These are phyloP conservation scores for Leucosporidium scottii DNA, from an alignment of 768 basidiomycete genomes.

Conservation along the genomic window DNA sequence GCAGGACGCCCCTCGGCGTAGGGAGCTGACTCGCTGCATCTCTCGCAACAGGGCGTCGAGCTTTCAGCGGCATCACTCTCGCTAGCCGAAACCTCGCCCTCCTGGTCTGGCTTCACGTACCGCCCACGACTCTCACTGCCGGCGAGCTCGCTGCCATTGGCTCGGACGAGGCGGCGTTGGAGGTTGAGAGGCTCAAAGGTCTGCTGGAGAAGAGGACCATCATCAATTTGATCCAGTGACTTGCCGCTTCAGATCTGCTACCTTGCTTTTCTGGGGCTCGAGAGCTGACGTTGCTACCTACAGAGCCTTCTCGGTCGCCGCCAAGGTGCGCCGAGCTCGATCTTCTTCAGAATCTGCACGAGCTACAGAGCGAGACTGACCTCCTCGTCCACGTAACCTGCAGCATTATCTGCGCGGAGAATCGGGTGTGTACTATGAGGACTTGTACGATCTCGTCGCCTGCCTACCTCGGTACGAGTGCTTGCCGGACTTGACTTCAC, in stretches of 20 bases:
- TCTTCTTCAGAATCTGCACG: too few relatives aligned
- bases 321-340: conserved; percentile 5
- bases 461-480: conserved; percentile 50
- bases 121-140: conserved; percentile 3
- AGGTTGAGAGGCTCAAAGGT: conserved; percentile 41
- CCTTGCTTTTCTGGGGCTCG: too few relatives aligned
- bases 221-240: conserved; percentile 42
- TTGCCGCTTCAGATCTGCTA: too few relatives aligned
- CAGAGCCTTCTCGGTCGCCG: conserved; percentile 10
- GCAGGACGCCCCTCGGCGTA: too few relatives aligned
- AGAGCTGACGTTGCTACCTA: too few relatives aligned
- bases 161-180: conserved; percentile 6
- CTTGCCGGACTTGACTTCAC: too few relatives aligned
- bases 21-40: too few relatives aligned
- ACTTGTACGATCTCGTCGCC: conserved; percentile 62
- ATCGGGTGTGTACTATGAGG: conserved; percentile 63
- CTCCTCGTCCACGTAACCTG: too few relatives aligned
- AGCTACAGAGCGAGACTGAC: too few relatives aligned
- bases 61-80: conserved; percentile 60
- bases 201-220: conserved; percentile 68
- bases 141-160: conserved; percentile 48
- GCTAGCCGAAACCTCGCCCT: conserved; percentile 57
- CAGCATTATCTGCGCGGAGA: conserved; percentile 65
- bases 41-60: conserved; percentile 47
- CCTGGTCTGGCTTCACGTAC: conserved; percentile 47